phyloP scores from a whole-genome alignment of 495 filamentous ascomycete species.

The Talaromyces wortmannii region DNA sequence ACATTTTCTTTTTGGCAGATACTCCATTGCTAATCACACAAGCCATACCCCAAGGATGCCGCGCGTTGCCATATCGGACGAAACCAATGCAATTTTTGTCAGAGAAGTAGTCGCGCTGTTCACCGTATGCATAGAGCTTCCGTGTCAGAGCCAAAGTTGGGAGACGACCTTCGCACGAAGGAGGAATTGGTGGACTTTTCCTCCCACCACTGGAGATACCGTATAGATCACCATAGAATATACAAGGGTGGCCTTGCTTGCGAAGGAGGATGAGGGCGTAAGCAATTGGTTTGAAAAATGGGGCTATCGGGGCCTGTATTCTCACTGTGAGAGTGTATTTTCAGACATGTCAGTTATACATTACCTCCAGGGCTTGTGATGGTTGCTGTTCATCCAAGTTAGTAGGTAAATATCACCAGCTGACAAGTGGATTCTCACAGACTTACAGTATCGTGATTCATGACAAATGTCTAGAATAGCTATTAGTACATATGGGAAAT shows the following conservation, averaged over 20 bases:
- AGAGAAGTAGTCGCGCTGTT: slow-evolving; percentile 64
- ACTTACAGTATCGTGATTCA: slow-evolving; percentile 39
- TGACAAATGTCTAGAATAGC: slow-evolving; percentile 27
- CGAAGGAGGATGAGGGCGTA: slow-evolving; percentile 63
- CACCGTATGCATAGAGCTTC: slow-evolving; percentile 63
- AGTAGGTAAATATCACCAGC: background rate
- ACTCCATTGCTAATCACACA: slow-evolving; percentile 52
- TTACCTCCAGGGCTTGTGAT: slow-evolving; percentile 49
- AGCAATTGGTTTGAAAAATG: slow-evolving; percentile 52
- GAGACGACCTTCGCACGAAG: slow-evolving; percentile 55
- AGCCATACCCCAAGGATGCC: slow-evolving; percentile 45
- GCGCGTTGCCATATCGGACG: slow-evolving; percentile 53
- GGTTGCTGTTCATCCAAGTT: slow-evolving; percentile 48
- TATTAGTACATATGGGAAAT: background rate
- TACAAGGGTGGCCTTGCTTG: slow-evolving; percentile 56
- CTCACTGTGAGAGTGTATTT: background rate
- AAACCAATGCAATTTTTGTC: slow-evolving; percentile 60
- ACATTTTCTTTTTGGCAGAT: slow-evolving; percentile 47
- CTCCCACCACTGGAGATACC: slow-evolving; percentile 47
- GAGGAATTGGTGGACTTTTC: slow-evolving; percentile 33
- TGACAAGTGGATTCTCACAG: background rate
- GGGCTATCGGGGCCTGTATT: slow-evolving; percentile 37
- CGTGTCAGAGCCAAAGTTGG: slow-evolving; percentile 56
- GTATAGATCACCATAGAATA: slow-evolving; percentile 73
- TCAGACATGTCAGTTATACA: background rate